These are phyloP conservation scores for Cryptosporidium sp. DNA, from an alignment of 169 alveolate genomes.

Conservation along the genomic window DNA sequence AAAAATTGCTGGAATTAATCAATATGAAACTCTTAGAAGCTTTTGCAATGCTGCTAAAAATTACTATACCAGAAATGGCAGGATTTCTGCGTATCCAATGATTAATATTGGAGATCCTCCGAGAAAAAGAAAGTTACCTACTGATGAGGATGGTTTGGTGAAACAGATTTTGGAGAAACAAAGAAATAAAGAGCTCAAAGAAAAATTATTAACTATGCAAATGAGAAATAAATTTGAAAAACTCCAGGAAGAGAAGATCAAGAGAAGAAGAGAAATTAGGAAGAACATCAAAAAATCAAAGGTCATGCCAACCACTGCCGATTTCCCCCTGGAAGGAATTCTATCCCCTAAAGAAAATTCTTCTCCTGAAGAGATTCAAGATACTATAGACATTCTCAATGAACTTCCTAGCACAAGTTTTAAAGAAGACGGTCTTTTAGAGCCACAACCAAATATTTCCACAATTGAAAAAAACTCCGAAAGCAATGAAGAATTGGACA, in stretches of 20 bases:
- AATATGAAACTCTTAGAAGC: slow-evolving; percentile 72
- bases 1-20: slow-evolving; percentile 58
- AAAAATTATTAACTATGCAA: slow-evolving; percentile 4
- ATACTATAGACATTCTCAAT: background rate
- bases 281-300: background rate
- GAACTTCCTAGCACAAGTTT: slow-evolving; percentile 4
- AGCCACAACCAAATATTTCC: background rate
- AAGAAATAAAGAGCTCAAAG: slow-evolving; percentile 15
- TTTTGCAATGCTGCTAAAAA: slow-evolving; percentile 75
- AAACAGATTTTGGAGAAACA: slow-evolving; percentile 28
- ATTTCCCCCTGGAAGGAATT: slow-evolving; percentile 49
- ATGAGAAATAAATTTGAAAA: slow-evolving; percentile 8
- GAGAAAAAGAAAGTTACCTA: slow-evolving; percentile 3
- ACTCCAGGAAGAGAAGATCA: slow-evolving; percentile 17
- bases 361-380: background rate
- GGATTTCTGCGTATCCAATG: slow-evolving; percentile 66
- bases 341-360: slow-evolving; percentile 14
- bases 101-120: slow-evolving; percentile 38
- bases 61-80: slow-evolving; percentile 57
- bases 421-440: background rate
- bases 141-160: slow-evolving; percentile 16
- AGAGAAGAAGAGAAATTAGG: slow-evolving; percentile 12
- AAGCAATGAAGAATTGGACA: background rate
- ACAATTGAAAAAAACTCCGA: background rate
- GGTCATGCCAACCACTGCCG: background rate